These are phyloP conservation scores for Centrapalus pauciflorus DNA, from an alignment of 129 eudicot genomes.

Conservation along the genomic window DNA sequence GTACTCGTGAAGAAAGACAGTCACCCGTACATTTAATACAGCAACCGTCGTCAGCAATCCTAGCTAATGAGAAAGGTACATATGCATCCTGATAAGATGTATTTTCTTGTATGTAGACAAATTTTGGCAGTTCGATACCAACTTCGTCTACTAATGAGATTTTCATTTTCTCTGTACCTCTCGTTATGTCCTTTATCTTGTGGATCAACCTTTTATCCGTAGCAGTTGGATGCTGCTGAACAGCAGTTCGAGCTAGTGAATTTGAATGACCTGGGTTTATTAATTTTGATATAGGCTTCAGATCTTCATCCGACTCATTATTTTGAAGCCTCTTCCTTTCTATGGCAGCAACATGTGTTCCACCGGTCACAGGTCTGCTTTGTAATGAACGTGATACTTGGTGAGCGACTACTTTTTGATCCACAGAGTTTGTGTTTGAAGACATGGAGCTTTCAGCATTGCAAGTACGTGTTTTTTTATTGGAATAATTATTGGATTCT, in stretches of 20 bases:
- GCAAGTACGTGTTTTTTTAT: slow-evolving; percentile 2
- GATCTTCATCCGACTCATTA: slow-evolving; percentile 15
- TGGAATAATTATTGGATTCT: slow-evolving; percentile 6
- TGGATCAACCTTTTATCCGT: slow-evolving; percentile 12
- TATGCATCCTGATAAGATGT: slow-evolving; percentile 51
- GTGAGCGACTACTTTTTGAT: not conserved
- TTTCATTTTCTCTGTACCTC: slow-evolving; percentile 51
- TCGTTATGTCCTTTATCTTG: slow-evolving; percentile 45
- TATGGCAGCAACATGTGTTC: not conserved
- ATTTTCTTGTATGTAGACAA: slow-evolving; percentile 43
- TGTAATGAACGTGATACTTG: slow-evolving; percentile 4
- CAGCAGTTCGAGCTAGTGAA: not conserved
- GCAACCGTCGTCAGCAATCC: slow-evolving; percentile 70
- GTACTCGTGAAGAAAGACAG: slow-evolving; percentile 56
- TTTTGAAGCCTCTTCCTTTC: slow-evolving; percentile 22
- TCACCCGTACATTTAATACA: slow-evolving; percentile 57
- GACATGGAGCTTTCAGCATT: slow-evolving; percentile 21
- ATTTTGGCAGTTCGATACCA: slow-evolving; percentile 48
- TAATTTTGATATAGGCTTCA: slow-evolving; percentile 14
- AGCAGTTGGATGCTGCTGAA: slow-evolving; percentile 1
- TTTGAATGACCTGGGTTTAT: slow-evolving; percentile 19
- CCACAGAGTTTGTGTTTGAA: not conserved
- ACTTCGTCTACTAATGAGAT: slow-evolving; percentile 49
- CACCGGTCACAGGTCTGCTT: not conserved
- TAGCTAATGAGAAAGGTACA: slow-evolving; percentile 57